A percentile compares a stretch with the other conserved stretches of the same genome.
Conservation (phyloP, 805 yeast genomes). For the Ogataea haglerorum region DNA sequence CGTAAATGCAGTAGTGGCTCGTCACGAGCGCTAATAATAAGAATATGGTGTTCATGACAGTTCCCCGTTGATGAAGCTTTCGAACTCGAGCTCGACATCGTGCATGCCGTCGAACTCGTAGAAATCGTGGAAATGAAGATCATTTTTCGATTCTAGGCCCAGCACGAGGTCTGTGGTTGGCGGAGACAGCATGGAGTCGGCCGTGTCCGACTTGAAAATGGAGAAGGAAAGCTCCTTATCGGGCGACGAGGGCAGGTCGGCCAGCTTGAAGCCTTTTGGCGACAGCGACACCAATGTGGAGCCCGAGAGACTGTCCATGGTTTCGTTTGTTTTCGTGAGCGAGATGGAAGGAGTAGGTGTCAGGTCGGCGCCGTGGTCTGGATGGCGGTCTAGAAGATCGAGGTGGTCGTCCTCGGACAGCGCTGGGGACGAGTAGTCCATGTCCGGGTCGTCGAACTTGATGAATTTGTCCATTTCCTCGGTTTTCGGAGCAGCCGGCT, state of each 20-base stretch:
- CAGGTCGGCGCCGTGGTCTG: slow-evolving; percentile 20
- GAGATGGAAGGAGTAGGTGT: slow-evolving; percentile 24
- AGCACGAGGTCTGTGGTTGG: slow-evolving; percentile 7
- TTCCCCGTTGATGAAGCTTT: slow-evolving; percentile 29
- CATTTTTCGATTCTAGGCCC: slow-evolving; percentile 10
- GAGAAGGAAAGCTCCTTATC: slow-evolving; percentile 10
- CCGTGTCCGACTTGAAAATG: slow-evolving; percentile 13
- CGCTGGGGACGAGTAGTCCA: slow-evolving; percentile 18
- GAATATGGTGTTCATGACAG: slow-evolving; percentile 10
- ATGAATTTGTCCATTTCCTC: slow-evolving; percentile 17
- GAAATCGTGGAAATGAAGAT: slow-evolving; percentile 19
- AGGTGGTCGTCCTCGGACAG: slow-evolving; percentile 23
- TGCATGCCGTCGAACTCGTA: slow-evolving; percentile 22
- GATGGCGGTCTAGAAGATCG: slow-evolving; percentile 19
- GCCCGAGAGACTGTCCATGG: slow-evolving; percentile 25
- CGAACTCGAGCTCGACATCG: slow-evolving; percentile 30
- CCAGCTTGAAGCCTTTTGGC: slow-evolving; percentile 20
- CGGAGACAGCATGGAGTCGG: slow-evolving; percentile 13
- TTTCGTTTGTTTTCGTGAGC: slow-evolving; percentile 29
- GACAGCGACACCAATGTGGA: slow-evolving; percentile 21
- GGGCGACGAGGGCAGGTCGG: slow-evolving; percentile 18
- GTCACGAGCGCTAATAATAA: slow-evolving; percentile 5
- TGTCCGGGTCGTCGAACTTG: slow-evolving; percentile 15
- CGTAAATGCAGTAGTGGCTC: slow-evolving; percentile 7
- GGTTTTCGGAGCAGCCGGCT: slow-evolving; percentile 1